phyloP scores from a whole-genome alignment of 2,329 filamentous ascomycete species.

The Pseudopithomyces maydicus region DNA sequence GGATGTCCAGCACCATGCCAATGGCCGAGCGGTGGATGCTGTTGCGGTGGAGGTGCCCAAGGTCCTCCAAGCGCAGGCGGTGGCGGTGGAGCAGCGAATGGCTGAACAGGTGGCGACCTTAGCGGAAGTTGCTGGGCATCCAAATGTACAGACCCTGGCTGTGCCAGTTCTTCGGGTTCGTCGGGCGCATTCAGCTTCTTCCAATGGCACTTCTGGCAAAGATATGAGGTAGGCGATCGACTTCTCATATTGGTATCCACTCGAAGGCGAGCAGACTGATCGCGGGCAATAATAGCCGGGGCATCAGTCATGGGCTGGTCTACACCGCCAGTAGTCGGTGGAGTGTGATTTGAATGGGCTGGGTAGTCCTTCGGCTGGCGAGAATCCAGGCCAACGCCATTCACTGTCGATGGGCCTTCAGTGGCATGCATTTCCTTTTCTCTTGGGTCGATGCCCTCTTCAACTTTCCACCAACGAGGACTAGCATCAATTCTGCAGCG shows the following conservation, averaged over 20 bases:
- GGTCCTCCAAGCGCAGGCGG: conserved; percentile 21
- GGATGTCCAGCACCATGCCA: conserved; percentile 36
- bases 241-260: conserved; percentile 29
- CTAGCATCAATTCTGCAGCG: conserved; percentile 68
- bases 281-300: conserved; percentile 24
- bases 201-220: conserved; percentile 58
- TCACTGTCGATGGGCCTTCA: conserved; percentile 27
- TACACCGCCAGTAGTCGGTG: conserved; percentile 23
- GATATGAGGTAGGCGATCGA: conserved; percentile 27
- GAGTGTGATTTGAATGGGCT: conserved; percentile 21
- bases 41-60: conserved; percentile 17
- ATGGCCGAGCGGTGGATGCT: conserved; percentile 34
- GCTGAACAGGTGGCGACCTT: conserved; percentile 37
- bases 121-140: conserved; percentile 43
- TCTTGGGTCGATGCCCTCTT: conserved; percentile 19
- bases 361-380: conserved; percentile 17
- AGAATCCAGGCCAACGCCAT: conserved; percentile 26
- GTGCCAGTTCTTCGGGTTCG: conserved; percentile 36
- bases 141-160: conserved; percentile 31
- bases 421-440: conserved; percentile 17
- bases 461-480: conserved; percentile 61
- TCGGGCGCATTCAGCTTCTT: conserved; percentile 47
- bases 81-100: conserved; percentile 24
- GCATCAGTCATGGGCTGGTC: conserved; percentile 40
- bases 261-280: conserved; percentile 20